A percentile compares a stretch with the other conserved stretches of the same genome.
Evolutionary conservation across 1,284 basidiomycete species (phyloP).

Genomic region (Trichosporon asahii): DNA sequence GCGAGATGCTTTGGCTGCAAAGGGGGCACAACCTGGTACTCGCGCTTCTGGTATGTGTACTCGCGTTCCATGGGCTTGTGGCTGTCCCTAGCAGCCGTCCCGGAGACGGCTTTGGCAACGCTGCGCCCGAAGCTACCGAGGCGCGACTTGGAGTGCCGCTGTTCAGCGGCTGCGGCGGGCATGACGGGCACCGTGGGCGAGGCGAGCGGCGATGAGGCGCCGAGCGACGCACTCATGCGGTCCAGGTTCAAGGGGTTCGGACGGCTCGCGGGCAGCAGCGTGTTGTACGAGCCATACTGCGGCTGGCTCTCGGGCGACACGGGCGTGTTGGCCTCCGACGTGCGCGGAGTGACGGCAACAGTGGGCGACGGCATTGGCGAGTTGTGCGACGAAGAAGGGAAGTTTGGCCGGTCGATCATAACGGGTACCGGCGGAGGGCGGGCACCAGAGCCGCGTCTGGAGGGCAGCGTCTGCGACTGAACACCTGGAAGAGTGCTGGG

Average conservation of each 20-base stretch:
- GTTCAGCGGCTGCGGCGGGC: background rate
- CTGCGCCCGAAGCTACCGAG: conserved; percentile 34
- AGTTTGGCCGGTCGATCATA: conserved; percentile 24
- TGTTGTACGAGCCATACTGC: conserved; percentile 7
- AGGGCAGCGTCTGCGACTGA: too few species aligned
- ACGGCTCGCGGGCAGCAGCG: background rate
- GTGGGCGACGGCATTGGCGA: background rate
- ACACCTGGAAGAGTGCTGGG: background rate
- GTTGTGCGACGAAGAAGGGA: conserved; percentile 16
- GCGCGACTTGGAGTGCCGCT: conserved; percentile 23
- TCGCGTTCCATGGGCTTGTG: background rate
- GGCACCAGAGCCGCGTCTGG: background rate
- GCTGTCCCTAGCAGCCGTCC: conserved; percentile 21
- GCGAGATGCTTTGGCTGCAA: background rate
- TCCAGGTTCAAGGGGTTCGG: background rate
- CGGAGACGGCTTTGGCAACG: conserved; percentile 19
- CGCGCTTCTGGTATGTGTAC: background rate
- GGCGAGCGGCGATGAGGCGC: background rate
- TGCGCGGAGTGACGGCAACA: background rate
- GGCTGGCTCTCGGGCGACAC: background rate
- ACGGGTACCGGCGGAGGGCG: conserved; percentile 26
- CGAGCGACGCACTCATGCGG: conserved; percentile 4
- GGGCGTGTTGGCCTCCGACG: background rate
- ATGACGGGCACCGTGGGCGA: background rate
- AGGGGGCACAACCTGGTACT: conserved; percentile 10